Conservation (phyloP, 805 yeast genomes). For the Cyberlindnera petersonii region DNA sequence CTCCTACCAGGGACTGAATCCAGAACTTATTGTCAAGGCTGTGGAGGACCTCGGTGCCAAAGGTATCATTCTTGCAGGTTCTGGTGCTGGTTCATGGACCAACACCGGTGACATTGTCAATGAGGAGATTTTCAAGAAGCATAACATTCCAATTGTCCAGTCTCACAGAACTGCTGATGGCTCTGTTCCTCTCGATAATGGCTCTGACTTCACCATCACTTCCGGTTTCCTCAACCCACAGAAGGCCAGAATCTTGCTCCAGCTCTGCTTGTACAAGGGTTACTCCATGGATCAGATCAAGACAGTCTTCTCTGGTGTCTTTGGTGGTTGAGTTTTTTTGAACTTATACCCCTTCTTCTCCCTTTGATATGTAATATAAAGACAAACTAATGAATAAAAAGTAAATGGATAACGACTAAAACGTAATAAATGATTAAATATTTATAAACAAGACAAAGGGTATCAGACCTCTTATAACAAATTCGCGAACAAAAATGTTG, state of each 20-base stretch:
- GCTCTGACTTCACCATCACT: conserved; percentile 41
- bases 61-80: conserved; percentile 61
- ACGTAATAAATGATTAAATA: too few species aligned
- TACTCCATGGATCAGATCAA: conserved; percentile 33
- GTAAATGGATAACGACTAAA: too few species aligned
- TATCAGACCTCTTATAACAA: too few species aligned
- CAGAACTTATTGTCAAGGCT: conserved; percentile 42
- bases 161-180: conserved; percentile 67
- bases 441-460: too few species aligned
- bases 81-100: conserved; percentile 61
- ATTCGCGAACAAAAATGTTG: too few species aligned
- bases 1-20: conserved; percentile 55
- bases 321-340: conserved; percentile 38
- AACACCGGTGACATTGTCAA: conserved; percentile 43
- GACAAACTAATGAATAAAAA: too few species aligned
- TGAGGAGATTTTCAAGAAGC: conserved; percentile 31
- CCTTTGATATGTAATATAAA: too few species aligned
- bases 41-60: conserved; percentile 40
- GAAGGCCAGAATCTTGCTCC: conserved; percentile 55
- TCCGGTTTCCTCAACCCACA: conserved; percentile 65
- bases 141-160: conserved; percentile 50
- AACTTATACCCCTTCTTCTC: too few species aligned
- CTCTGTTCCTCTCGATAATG: conserved; percentile 51
- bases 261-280: conserved; percentile 43
- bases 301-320: conserved; percentile 36